Evolutionary conservation across 805 yeast species (phyloP), one percentile per base, ranked within the genome.

Genomic region (Pichia heedii): DNA sequence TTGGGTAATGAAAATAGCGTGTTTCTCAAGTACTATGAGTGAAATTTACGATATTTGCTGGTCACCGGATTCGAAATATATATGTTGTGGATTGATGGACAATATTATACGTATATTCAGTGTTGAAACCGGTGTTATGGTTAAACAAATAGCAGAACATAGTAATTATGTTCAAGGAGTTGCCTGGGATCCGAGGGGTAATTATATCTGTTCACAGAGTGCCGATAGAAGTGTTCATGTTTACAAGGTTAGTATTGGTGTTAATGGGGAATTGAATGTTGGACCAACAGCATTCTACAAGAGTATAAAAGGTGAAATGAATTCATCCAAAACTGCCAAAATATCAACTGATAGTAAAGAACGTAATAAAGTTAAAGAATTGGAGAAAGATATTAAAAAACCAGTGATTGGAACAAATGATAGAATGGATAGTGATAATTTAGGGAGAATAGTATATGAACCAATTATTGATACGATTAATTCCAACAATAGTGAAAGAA

Each of bases 131-230:
- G 93, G 90, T 0, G 65, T 67, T 26, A 73, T 78, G 51, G 66
- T 82, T 0, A 60, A 68, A 22, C 81, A 77, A 51, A 68, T 81
- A 47, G 76, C 76, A 6, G 86, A 84, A 45, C 97, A 93, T 61
- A 68, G 69, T 38, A 96, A 89, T 60, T 90, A 86, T 54, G 94
- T 93, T 3, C 99, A 93, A 62, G 99, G 99, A 3, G 90, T 93
- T 5, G 70, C 83, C 0, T 93, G 97, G 97, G 98, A 93, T 59
- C 98, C 98, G 8, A 58, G 68, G 42, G 79, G 82, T 49, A 77
- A 82, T 58, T 86, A 62, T 51, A 61, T 93, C 5, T 86, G 89
- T 1, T 83, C 96, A 7, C 96, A 89, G 60, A 79, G 93, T 22
- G 94, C 96, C 12, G 98, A 93, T 63, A 66, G 96, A 47, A 71